phyloP scores from a whole-genome alignment of 2,329 filamentous ascomycete species.

The Botrytis aclada region DNA sequence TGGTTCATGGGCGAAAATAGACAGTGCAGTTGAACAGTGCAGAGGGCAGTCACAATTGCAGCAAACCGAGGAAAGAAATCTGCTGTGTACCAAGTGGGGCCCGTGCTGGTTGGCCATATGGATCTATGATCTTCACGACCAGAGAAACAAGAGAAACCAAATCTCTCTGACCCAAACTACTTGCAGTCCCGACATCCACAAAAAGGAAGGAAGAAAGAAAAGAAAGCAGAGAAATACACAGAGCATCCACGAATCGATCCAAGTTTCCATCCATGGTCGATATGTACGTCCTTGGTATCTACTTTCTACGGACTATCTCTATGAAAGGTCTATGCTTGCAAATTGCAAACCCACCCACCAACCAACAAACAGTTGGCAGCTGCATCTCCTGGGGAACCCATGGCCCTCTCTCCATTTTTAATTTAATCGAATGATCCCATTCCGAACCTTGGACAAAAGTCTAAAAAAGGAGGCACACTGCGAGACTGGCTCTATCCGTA shows the following conservation, averaged over 20 bases:
- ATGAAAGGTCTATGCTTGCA: not conserved
- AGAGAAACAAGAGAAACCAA: not conserved
- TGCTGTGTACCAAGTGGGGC: not conserved
- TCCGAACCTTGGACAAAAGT: not conserved
- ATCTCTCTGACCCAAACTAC: not conserved
- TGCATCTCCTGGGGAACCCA: constrained; percentile 7
- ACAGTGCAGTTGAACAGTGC: constrained; percentile 1
- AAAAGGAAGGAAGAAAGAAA: not conserved
- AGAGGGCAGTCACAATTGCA: not conserved
- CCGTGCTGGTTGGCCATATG: not conserved
- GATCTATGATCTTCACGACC: not conserved
- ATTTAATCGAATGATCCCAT: not conserved
- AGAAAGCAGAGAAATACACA: not conserved
- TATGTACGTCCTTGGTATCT: not conserved
- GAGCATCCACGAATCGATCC: not conserved
- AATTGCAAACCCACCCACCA: not conserved
- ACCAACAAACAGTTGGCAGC: not conserved
- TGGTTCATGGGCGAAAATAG: not conserved
- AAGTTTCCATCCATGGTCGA: not conserved
- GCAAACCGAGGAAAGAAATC: not conserved
- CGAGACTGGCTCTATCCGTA: not conserved
- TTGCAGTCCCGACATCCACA: not conserved
- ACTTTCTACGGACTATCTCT: not conserved
- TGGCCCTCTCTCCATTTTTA: not conserved
- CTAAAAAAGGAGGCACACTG: constrained; percentile 1